These are phyloP conservation scores for Mycosphaerella sp. DNA, from an alignment of 2,329 filamentous ascomycete genomes.

Conservation along the genomic window DNA sequence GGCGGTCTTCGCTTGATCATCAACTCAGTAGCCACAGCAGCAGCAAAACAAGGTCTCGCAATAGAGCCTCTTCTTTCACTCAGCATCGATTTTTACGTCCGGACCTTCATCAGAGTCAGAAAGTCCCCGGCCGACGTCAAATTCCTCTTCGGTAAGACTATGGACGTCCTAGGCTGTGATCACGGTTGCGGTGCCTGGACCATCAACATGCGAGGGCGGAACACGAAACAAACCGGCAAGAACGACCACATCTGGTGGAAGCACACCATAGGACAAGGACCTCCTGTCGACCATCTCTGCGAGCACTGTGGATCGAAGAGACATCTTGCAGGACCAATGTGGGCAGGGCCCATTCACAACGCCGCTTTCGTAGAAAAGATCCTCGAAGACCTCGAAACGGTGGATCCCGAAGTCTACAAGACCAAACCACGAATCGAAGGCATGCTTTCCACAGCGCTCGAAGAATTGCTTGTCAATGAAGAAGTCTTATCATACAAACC, in stretches of 20 bases:
- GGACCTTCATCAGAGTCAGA: constrained; percentile 77
- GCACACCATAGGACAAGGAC: constrained; percentile 66
- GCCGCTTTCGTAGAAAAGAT: constrained; percentile 74
- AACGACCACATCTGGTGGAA: constrained; percentile 67
- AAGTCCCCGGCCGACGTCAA: constrained; percentile 83
- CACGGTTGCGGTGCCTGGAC: constrained; percentile 86
- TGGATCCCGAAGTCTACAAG: constrained; percentile 64
- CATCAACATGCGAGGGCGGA: constrained; percentile 69
- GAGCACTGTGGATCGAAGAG: constrained; percentile 80
- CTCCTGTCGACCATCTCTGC: constrained; percentile 61
- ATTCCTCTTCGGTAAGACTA: constrained; percentile 81
- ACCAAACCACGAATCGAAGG: constrained; percentile 79
- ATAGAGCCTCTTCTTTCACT: constrained; percentile 89
- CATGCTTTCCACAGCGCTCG: constrained; percentile 82
- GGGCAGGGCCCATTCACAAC: constrained; percentile 81
- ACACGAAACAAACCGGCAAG: constrained; percentile 61
- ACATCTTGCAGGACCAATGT: constrained; percentile 92
- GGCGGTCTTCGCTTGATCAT: constrained; percentile 81
- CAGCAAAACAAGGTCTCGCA: constrained; percentile 75
- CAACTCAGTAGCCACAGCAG: constrained; percentile 71
- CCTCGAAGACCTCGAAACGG: constrained; percentile 62
- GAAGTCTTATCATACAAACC: constrained; percentile 11
- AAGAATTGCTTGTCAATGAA: constrained; percentile 52
- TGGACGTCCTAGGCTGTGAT: constrained; percentile 90
- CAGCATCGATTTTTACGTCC: constrained; percentile 91